Conservation (phyloP, 257 asterid genomes). For the Fraxinus pennsylvanica region DNA sequence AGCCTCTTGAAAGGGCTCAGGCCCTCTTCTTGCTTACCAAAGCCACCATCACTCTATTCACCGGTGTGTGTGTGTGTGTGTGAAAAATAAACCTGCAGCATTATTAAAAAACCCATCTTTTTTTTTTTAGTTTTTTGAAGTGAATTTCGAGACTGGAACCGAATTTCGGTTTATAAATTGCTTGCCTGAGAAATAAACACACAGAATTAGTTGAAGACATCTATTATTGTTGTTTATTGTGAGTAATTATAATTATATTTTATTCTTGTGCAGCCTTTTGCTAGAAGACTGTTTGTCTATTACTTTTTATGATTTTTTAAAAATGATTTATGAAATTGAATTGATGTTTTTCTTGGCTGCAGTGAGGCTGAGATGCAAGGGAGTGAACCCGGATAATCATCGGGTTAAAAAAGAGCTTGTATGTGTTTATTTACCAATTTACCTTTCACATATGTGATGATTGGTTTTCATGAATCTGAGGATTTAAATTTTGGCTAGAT, state of each 20-base stretch:
- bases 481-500: not conserved
- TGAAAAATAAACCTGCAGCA: not conserved
- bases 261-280: no score
- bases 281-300: no score
- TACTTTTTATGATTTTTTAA: not conserved
- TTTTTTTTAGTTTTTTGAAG: not conserved
- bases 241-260: no score
- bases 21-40: no score
- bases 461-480: conserved; percentile 1
- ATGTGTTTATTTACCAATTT: conserved; percentile 20
- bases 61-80: no score
- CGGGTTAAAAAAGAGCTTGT: conserved; percentile 76
- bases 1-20: conserved; percentile 44
- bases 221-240: no score
- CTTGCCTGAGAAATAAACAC: no score
- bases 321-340: conserved; percentile 5
- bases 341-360: conserved; percentile 29
- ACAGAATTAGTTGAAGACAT: no score
- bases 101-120: not conserved
- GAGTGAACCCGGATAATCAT: conserved; percentile 77
- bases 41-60: no score
- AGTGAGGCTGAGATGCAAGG: conserved; percentile 95
- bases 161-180: not conserved
- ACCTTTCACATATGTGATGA: no score
- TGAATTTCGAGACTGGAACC: not conserved